Percentiles rank a stretch among this genome's conserved stretches.
Conservation (phyloP, 331 rosid species). For the Dryas integrifolia region DNA sequence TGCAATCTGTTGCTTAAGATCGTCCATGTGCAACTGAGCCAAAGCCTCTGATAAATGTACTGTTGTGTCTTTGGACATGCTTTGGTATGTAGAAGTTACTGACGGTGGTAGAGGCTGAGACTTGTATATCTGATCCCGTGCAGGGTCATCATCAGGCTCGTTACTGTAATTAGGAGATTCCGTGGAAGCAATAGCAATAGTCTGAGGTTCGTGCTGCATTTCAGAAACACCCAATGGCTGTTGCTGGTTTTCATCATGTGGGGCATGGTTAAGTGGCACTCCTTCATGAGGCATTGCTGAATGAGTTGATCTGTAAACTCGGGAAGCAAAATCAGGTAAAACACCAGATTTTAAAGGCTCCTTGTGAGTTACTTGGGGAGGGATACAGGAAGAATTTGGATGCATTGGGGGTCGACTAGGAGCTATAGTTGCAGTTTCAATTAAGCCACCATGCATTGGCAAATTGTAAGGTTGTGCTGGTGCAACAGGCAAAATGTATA, state of each 20-base stretch:
- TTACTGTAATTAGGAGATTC: slow-evolving; percentile 31
- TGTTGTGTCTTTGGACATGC: slow-evolving; percentile 24
- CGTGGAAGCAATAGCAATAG: slow-evolving; percentile 12
- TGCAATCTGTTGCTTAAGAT: slow-evolving; percentile 28
- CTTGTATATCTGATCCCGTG: slow-evolving; percentile 46
- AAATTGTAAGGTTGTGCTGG: slow-evolving; percentile 34
- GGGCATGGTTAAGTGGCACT: slow-evolving; percentile 13
- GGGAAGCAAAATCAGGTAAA: slow-evolving; percentile 21
- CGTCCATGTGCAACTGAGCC: slow-evolving; percentile 36
- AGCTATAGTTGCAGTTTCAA: slow-evolving; percentile 16
- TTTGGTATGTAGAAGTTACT: slow-evolving; percentile 30
- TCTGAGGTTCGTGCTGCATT: slow-evolving; percentile 25
- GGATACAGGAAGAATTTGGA: slow-evolving; percentile 25
- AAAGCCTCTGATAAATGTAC: slow-evolving; percentile 26
- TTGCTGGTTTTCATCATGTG: slow-evolving; percentile 29
- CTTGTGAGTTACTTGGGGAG: slow-evolving; percentile 31
- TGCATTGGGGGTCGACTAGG: slow-evolving; percentile 25
- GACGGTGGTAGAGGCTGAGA: slow-evolving; percentile 64
- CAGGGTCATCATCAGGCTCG: slow-evolving; percentile 37
- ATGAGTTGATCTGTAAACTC: slow-evolving; percentile 10
- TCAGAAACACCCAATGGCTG: slow-evolving; percentile 22
- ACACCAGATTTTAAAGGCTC: slow-evolving; percentile 14
- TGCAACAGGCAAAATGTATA: slow-evolving; percentile 40
- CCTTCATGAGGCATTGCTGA: slow-evolving; percentile 1
- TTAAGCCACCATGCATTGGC: slow-evolving; percentile 27